A percentile compares a stretch with the other conserved stretches of the same genome.
These are phyloP conservation scores for Orobanche coerulescens DNA, from an alignment of 257 asterid genomes.

Conservation along the genomic window DNA sequence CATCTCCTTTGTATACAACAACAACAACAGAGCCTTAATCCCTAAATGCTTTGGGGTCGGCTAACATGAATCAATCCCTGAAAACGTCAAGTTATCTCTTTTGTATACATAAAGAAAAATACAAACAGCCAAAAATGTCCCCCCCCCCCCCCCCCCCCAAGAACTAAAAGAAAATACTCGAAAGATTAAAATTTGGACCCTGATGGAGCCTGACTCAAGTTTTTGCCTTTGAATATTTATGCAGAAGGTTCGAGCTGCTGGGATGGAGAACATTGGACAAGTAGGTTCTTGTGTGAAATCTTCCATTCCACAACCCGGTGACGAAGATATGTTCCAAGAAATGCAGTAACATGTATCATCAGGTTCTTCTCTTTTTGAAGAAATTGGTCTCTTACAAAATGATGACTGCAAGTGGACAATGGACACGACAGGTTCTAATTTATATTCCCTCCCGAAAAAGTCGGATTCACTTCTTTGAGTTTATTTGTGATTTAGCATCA, in stretches of 20 bases:
- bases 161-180: no score
- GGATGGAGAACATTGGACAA: conserved; percentile 51
- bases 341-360: conserved; percentile 27
- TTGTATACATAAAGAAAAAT: no score
- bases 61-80: no score
- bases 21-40: no score
- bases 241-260: conserved; percentile 71
- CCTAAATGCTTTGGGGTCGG: background rate
- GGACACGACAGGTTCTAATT: background rate
- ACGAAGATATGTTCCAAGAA: conserved; percentile 47
- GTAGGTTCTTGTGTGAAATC: conserved; percentile 33
- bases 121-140: no score
- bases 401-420: conserved; percentile 2
- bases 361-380: background rate
- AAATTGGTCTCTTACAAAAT: background rate
- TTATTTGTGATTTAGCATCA: background rate
- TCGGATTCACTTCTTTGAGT: conserved; percentile 13
- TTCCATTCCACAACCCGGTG: conserved; percentile 34
- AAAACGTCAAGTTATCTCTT: no score
- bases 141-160: no score
- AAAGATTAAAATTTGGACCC: no score
- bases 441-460: background rate
- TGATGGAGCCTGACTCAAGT: no score
- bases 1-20: no score
- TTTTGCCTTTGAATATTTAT: conserved; percentile 8